Evolutionary conservation across 495 filamentous ascomycete species (phyloP), one percentile per base, ranked within the genome.

Genomic region (Podospora pseudoanserina): DNA sequence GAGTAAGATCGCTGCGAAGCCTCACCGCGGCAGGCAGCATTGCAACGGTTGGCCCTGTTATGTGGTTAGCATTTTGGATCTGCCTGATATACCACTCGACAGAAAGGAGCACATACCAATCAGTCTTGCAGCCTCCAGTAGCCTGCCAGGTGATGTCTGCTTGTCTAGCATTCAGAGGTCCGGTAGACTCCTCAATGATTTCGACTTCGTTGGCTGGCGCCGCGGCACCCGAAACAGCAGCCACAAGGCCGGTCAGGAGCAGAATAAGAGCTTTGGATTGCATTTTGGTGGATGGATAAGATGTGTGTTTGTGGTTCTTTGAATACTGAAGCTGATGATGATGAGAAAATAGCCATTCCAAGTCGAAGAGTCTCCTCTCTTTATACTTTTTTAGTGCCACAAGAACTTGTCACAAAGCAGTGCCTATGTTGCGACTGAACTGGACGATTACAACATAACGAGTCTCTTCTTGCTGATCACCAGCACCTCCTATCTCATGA

Each of bases 81-180:
- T 49, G 13, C 15, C 9, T 6, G 39, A 11, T 11, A 49, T 2
- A 13, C 9, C 15, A 13, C 9, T 49, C 39, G 9, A 16, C 15
- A 49, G 39, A 11, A 16, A 16, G 39, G 15, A 11, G 15, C 15
- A 49, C 7, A 2, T 49, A 49, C 39, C 55, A 58, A n/a, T 58
- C 55, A 19, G 55, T 58, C 55, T 58, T 58, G 19, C 55, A 58
- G 55, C 55, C 55, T 15, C 55, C 55, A 20, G 55, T 58, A 20
- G 55, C 55, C 18, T 58, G 55, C 55, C 55, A 58, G 55, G n/a
- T 58, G n/a, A 58, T 58, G 23, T 58, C 55, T 58, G 55, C 55
- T 19, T 19, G n/a, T 58, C 55, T 58, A 11, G 55, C 55, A 7
- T 58, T 58, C 55, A 58, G 55, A 58, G 55, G 55, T 20, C 55